Evolutionary conservation across 768 basidiomycete genomes (phyloP).

Genomic region (Kwoniella newhampshirensis): DNA sequence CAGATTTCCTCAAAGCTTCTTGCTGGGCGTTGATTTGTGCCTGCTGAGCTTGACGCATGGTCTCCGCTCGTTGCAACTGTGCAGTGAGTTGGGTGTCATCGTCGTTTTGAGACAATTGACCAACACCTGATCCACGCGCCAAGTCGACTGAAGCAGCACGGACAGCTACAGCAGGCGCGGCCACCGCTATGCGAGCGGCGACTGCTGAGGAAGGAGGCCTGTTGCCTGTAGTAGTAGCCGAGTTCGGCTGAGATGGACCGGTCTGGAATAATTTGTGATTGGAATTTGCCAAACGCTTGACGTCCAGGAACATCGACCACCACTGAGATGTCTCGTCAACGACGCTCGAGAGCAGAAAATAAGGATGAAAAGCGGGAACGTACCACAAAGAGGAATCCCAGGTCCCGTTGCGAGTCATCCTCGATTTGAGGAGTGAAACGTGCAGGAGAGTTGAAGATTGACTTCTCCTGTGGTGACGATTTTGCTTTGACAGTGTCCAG

Average conservation of each 20-base stretch:
- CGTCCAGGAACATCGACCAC: slow-evolving; percentile 24
- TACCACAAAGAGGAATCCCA: slow-evolving; percentile 25
- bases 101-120: not conserved
- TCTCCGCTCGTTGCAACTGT: slow-evolving; percentile 22
- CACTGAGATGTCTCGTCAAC: slow-evolving; percentile 12
- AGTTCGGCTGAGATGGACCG: slow-evolving; percentile 1
- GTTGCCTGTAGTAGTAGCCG: slow-evolving; percentile 5
- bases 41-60: slow-evolving; percentile 21
- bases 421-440: too few relatives aligned
- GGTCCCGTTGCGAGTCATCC: slow-evolving; percentile 6
- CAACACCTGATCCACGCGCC: not conserved
- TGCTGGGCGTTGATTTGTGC: slow-evolving; percentile 22
- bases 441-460: not conserved
- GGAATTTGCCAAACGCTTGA: slow-evolving; percentile 7
- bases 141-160: slow-evolving; percentile 22
- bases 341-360: not conserved
- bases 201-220: slow-evolving; percentile 24
- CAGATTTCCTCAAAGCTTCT: not conserved
- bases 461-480: not conserved
- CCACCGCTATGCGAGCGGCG: slow-evolving; percentile 29
- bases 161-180: slow-evolving; percentile 24
- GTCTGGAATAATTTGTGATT: not conserved
- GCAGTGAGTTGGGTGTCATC: slow-evolving; percentile 9
- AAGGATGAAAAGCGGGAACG: not conserved
- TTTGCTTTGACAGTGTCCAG: not conserved